These are phyloP conservation scores for Scleromitrula shiraiana DNA, from an alignment of 2,329 filamentous ascomycete species.

Conservation along the genomic window DNA sequence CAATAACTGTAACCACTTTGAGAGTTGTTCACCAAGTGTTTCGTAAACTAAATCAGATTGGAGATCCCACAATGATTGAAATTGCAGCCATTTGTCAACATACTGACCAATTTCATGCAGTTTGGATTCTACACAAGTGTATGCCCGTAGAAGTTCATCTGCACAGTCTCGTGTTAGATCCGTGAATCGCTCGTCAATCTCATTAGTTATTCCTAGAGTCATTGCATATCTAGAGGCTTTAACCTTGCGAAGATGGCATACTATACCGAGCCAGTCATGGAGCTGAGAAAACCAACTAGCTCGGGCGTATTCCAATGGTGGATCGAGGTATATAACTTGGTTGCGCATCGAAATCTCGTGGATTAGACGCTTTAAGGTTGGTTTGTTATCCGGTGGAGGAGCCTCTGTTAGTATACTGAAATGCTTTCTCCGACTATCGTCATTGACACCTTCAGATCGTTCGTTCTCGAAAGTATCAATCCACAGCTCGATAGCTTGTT, in stretches of 20 bases:
- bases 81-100: slow-evolving; percentile 96
- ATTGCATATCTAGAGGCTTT: slow-evolving; percentile 95
- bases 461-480: slow-evolving; percentile 71
- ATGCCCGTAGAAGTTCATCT: slow-evolving; percentile 69
- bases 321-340: slow-evolving; percentile 93
- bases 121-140: slow-evolving; percentile 75
- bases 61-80: slow-evolving; percentile 96
- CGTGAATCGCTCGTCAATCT: slow-evolving; percentile 66
- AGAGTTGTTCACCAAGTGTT: slow-evolving; percentile 80
- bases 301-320: slow-evolving; percentile 82
- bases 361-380: slow-evolving; percentile 63
- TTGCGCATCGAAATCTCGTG: slow-evolving; percentile 98
- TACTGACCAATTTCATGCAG: slow-evolving; percentile 73
- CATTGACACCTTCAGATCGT: slow-evolving; percentile 32
- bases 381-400: slow-evolving; percentile 41
- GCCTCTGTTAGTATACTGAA: slow-evolving; percentile 35
- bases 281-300: slow-evolving; percentile 91
- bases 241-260: slow-evolving; percentile 88
- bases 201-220: slow-evolving; percentile 60
- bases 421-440: slow-evolving; percentile 47
- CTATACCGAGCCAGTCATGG: slow-evolving; percentile 85
- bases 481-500: slow-evolving; percentile 78
- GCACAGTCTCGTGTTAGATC: slow-evolving; percentile 80
- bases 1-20: slow-evolving; percentile 89
- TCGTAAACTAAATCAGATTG: slow-evolving; percentile 95